Evolutionary conservation across 345 rosid species (phyloP).

Genomic region (Excoecaria cochinchinensis): DNA sequence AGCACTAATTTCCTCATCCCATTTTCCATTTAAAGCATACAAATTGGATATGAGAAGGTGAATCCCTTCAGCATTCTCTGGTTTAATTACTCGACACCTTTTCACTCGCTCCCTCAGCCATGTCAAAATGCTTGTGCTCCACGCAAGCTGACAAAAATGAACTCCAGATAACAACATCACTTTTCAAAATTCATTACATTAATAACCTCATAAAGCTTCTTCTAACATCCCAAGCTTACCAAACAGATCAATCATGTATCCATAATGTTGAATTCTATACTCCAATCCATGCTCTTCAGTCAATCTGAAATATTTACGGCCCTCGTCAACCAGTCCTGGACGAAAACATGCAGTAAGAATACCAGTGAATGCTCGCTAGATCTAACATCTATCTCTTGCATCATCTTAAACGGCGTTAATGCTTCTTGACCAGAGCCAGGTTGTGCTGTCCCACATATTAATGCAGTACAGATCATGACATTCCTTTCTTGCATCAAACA

Average conservation of each 20-base stretch:
- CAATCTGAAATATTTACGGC: slow-evolving; percentile 35
- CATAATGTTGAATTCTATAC: slow-evolving; percentile 40
- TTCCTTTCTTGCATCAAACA: slow-evolving; percentile 36
- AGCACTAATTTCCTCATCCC: slow-evolving; percentile 45
- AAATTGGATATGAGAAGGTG: slow-evolving; percentile 34
- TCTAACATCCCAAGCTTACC: slow-evolving; percentile 43
- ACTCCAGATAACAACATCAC: slow-evolving; percentile 37
- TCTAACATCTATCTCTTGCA: slow-evolving; percentile 31
- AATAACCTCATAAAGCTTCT: slow-evolving; percentile 41
- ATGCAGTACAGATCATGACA: slow-evolving; percentile 41
- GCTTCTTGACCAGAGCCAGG: slow-evolving; percentile 36
- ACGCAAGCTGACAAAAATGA: slow-evolving; percentile 43
- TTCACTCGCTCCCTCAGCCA: slow-evolving; percentile 38
- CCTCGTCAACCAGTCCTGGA: slow-evolving; percentile 34
- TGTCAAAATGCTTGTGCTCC: slow-evolving; percentile 35
- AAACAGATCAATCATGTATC: slow-evolving; percentile 43
- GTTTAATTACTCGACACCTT: slow-evolving; percentile 26
- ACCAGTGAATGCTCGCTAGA: slow-evolving; percentile 44
- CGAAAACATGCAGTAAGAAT: slow-evolving; percentile 43
- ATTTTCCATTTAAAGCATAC: slow-evolving; percentile 34
- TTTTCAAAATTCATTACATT: slow-evolving; percentile 30
- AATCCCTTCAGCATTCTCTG: slow-evolving; percentile 39
- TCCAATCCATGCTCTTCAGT: slow-evolving; percentile 36
- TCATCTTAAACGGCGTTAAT: slow-evolving; percentile 33
- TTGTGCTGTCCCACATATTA: slow-evolving; percentile 43